Evolutionary conservation across 1,284 basidiomycete genomes (phyloP).

Genomic region (Moesziomyces parantarcticus): DNA sequence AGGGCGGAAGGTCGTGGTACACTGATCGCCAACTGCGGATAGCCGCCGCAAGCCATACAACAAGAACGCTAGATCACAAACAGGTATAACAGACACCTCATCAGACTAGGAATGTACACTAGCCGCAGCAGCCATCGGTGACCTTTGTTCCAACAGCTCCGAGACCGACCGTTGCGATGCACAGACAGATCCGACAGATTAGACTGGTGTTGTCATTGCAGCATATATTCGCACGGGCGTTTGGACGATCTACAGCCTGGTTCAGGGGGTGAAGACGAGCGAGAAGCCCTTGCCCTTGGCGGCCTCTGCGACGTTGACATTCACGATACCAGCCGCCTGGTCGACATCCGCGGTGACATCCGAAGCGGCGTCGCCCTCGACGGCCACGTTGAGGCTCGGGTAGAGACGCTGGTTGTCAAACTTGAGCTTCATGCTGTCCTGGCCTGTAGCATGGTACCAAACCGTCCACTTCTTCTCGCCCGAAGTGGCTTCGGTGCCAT

Average conservation of each 20-base stretch:
- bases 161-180: too few species aligned
- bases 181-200: too few species aligned
- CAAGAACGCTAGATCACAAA: slow-evolving; percentile 11
- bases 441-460: slow-evolving; percentile 44
- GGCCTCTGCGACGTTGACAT: slow-evolving; percentile 42
- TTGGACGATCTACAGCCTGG: too few species aligned
- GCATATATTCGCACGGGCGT: not conserved
- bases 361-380: slow-evolving; percentile 48
- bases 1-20: slow-evolving; percentile 53
- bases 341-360: slow-evolving; percentile 44
- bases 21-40: slow-evolving; percentile 27
- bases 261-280: slow-evolving; percentile 41
- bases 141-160: not conserved
- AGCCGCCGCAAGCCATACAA: not conserved
- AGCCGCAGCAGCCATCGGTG: not conserved
- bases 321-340: slow-evolving; percentile 38
- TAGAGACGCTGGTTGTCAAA: slow-evolving; percentile 58
- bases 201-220: not conserved
- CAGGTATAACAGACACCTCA: slow-evolving; percentile 12
- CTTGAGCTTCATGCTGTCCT: slow-evolving; percentile 46
- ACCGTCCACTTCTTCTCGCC: slow-evolving; percentile 56
- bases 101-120: slow-evolving; percentile 6
- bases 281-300: slow-evolving; percentile 54
- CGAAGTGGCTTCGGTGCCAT: slow-evolving; percentile 45
- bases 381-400: slow-evolving; percentile 36